Conservation (phyloP, 306 rosid species). For the Dryas drummondii region DNA sequence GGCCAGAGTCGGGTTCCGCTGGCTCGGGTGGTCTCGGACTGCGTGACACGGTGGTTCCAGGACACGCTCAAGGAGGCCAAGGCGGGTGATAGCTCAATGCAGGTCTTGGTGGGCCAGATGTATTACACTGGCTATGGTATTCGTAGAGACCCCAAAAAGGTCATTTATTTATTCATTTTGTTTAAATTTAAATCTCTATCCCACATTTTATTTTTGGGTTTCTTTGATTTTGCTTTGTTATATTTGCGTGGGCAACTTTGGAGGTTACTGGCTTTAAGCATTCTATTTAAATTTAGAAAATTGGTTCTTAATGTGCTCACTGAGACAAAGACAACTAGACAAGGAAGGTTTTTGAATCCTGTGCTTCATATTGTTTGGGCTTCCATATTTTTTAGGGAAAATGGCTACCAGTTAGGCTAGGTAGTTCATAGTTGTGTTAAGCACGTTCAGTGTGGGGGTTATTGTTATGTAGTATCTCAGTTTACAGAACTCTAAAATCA, state of each 20-base stretch:
- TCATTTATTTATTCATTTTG: constrained; percentile 3
- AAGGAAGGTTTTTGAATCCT: constrained; percentile 3
- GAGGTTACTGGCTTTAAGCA: neutral
- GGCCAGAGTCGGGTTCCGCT: constrained; percentile 48
- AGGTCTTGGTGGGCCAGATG: constrained; percentile 79
- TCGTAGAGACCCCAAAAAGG: constrained; percentile 58
- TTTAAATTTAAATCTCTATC: neutral
- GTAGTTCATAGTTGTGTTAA: neutral
- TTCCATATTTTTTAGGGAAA: neutral
- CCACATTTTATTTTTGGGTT: neutral
- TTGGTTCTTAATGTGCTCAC: neutral
- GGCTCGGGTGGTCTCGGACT: constrained; percentile 66
- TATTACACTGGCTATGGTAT: constrained; percentile 77
- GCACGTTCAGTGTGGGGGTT: neutral
- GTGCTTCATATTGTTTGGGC: neutral
- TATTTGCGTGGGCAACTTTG: neutral
- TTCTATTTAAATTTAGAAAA: neutral
- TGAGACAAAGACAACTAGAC: neutral
- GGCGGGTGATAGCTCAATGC: constrained; percentile 63
- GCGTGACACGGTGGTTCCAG: constrained; percentile 76
- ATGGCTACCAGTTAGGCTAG: no score
- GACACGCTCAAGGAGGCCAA: constrained; percentile 82
- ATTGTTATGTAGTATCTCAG: neutral
- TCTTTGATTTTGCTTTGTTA: neutral
- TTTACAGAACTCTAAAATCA: neutral